Evolutionary conservation across 2,329 filamentous ascomycete species (phyloP).

Genomic region (Microcera coccophila): DNA sequence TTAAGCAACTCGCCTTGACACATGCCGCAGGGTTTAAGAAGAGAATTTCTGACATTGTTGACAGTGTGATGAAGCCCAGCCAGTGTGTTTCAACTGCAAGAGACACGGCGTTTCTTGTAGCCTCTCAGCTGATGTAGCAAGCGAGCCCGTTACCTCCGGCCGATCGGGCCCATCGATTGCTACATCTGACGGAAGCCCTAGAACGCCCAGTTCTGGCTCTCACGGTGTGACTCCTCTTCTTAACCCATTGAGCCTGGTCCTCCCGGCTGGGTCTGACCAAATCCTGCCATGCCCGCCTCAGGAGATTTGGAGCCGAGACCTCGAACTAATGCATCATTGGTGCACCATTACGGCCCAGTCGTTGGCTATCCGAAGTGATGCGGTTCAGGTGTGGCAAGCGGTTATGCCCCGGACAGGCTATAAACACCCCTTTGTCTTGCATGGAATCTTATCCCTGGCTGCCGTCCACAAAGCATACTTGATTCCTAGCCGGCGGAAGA

Average conservation of each 20-base stretch:
- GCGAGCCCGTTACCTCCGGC: background rate
- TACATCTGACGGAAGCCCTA: constrained; percentile 8
- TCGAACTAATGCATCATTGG: constrained; percentile 33
- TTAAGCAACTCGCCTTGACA: too few species aligned
- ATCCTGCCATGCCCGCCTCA: constrained; percentile 23
- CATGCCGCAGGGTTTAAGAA: background rate
- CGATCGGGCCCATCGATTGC: background rate
- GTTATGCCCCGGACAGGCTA: constrained; percentile 27
- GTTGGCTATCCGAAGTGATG: constrained; percentile 21
- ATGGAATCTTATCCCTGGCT: constrained; percentile 29
- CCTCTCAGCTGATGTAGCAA: constrained; percentile 10
- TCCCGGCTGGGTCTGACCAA: constrained; percentile 14
- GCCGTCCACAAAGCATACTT: constrained; percentile 31
- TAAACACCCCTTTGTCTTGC: constrained; percentile 26
- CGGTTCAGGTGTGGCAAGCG: constrained; percentile 26
- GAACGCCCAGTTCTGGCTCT: constrained; percentile 11
- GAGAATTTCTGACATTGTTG: background rate
- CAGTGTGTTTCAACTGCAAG: constrained; percentile 30
- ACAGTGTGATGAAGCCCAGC: constrained; percentile 27
- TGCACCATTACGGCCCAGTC: constrained; percentile 24
- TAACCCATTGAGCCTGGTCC: constrained; percentile 4
- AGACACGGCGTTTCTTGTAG: constrained; percentile 28
- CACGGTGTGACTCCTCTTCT: constrained; percentile 7
- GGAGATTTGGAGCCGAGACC: constrained; percentile 19
- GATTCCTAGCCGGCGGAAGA: constrained; percentile 20